Percentiles rank a stretch among this genome's conserved stretches.
Evolutionary conservation across 202 grass and related monocot genomes (phyloP).

Genomic region (Dendrocalamus latiflorus): DNA sequence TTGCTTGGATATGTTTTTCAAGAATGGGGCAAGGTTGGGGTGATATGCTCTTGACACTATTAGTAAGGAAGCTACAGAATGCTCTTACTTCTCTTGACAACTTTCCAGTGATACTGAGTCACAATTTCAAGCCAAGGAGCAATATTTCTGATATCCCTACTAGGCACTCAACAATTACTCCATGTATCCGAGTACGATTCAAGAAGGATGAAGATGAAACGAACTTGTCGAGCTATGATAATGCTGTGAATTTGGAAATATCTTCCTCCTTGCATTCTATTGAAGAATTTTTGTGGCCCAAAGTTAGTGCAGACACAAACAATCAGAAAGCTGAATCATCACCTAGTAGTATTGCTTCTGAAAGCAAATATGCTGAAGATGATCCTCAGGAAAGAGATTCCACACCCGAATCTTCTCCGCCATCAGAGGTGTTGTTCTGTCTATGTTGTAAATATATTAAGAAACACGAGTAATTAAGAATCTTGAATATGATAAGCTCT

Average conservation of each 20-base stretch:
- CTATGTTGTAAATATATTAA: constrained; percentile 14
- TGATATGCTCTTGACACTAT: constrained; percentile 63
- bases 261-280: constrained; percentile 65
- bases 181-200: constrained; percentile 84
- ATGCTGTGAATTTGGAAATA: constrained; percentile 58
- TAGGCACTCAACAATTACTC: constrained; percentile 52
- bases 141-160: constrained; percentile 65
- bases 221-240: constrained; percentile 53
- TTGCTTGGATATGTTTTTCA: constrained; percentile 63
- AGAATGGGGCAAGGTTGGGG: constrained; percentile 49
- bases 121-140: constrained; percentile 71
- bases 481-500: constrained; percentile 10
- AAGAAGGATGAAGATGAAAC: constrained; percentile 69
- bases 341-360: constrained; percentile 21
- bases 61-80: constrained; percentile 83
- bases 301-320: constrained; percentile 39
- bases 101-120: constrained; percentile 87
- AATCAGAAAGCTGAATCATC: constrained; percentile 32
- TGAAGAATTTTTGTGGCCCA: constrained; percentile 77
- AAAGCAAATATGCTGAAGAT: constrained; percentile 34
- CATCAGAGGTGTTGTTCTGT: constrained; percentile 59
- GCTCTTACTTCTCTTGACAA: constrained; percentile 96
- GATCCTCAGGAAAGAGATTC: constrained; percentile 41
- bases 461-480: not conserved
- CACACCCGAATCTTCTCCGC: constrained; percentile 38